Percentiles rank a stretch among this genome's conserved stretches.
These are phyloP conservation scores for Penicillium angulare DNA, from an alignment of 495 filamentous ascomycete species.

Conservation along the genomic window DNA sequence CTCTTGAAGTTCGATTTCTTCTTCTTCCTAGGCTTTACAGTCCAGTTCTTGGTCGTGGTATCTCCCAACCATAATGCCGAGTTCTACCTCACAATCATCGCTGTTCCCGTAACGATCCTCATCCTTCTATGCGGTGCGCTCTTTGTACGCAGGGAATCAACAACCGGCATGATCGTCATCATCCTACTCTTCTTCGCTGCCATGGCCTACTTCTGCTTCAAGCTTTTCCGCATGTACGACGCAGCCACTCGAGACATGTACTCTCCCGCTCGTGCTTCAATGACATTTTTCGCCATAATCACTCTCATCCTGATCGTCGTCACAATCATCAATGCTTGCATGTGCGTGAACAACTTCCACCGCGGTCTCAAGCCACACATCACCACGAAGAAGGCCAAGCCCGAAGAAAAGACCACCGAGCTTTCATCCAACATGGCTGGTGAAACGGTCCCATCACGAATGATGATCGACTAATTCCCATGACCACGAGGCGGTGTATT, in stretches of 20 bases:
- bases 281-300: slow-evolving; percentile 92
- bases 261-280: slow-evolving; percentile 66
- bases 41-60: slow-evolving; percentile 95
- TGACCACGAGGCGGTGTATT: slow-evolving; percentile 3
- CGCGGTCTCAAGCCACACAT: slow-evolving; percentile 88
- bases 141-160: slow-evolving; percentile 79
- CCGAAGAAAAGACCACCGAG: slow-evolving; percentile 75
- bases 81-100: slow-evolving; percentile 81
- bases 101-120: slow-evolving; percentile 84
- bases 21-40: slow-evolving; percentile 97
- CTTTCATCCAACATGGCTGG: slow-evolving; percentile 52
- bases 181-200: slow-evolving; percentile 87
- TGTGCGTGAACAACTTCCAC: slow-evolving; percentile 88
- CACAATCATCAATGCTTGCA: slow-evolving; percentile 84
- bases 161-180: slow-evolving; percentile 69
- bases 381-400: slow-evolving; percentile 52
- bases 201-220: slow-evolving; percentile 96
- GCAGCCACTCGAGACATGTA: slow-evolving; percentile 54
- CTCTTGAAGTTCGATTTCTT: slow-evolving; percentile 99
- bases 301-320: slow-evolving; percentile 83
- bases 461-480: slow-evolving; percentile 78
- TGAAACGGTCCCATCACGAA: slow-evolving; percentile 58
- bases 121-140: slow-evolving; percentile 82
- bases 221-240: slow-evolving; percentile 92
- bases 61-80: slow-evolving; percentile 65